Conservation (phyloP, 2,329 filamentous ascomycete species). For the Cladosporium sp. region DNA sequence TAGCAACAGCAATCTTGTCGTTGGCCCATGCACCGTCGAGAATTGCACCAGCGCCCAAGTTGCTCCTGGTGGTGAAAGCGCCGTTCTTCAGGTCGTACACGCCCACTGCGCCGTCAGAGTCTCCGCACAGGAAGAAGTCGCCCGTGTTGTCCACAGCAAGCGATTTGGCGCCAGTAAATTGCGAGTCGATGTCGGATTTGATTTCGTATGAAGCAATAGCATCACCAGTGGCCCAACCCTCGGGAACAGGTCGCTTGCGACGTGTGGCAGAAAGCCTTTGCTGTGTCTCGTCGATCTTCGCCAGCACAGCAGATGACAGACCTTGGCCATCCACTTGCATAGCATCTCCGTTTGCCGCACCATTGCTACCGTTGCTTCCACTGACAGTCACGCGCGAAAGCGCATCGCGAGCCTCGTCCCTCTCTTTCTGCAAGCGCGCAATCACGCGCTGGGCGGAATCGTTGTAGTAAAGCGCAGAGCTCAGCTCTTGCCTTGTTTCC, state of each 20-base stretch:
- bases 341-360: conserved; percentile 62
- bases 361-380: conserved; percentile 35
- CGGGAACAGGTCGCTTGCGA: conserved; percentile 81
- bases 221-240: conserved; percentile 77
- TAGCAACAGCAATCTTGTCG: conserved; percentile 66
- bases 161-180: conserved; percentile 56
- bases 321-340: conserved; percentile 88
- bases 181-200: conserved; percentile 49
- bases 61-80: conserved; percentile 66
- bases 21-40: conserved; percentile 64
- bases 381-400: conserved; percentile 79
- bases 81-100: conserved; percentile 75
- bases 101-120: conserved; percentile 68
- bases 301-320: conserved; percentile 66
- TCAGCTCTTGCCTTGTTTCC: conserved; percentile 88
- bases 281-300: conserved; percentile 75
- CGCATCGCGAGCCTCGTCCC: conserved; percentile 87
- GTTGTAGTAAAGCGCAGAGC: conserved; percentile 90
- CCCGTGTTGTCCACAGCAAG: conserved; percentile 58
- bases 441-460: conserved; percentile 96
- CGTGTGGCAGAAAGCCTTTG: conserved; percentile 79
- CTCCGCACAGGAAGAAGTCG: conserved; percentile 68
- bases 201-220: conserved; percentile 60
- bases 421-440: conserved; percentile 80
- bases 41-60: conserved; percentile 61